These are phyloP conservation scores for Dactylis glomerata DNA, from an alignment of 176 grass and related monocot species.

Conservation along the genomic window DNA sequence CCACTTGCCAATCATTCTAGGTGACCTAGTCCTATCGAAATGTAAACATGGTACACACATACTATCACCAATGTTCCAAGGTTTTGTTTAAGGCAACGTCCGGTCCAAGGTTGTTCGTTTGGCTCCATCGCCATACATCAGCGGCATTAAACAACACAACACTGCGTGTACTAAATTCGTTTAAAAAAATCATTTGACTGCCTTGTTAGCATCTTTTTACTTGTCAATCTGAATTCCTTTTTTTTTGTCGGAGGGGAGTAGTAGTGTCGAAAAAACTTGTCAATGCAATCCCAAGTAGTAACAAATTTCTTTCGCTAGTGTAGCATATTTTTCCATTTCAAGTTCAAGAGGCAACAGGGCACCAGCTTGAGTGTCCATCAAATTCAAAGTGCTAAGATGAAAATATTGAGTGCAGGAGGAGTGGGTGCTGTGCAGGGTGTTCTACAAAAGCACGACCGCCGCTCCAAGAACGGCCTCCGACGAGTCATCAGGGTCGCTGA, in stretches of 20 bases:
- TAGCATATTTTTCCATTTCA: not conserved
- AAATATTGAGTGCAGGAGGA: constrained; percentile 39
- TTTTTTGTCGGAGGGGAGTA: not conserved
- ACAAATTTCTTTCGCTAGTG: not conserved
- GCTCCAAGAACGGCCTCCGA: not conserved
- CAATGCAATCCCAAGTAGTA: not conserved
- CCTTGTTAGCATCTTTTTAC: not conserved
- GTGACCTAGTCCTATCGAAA: constrained; percentile 12
- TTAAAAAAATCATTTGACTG: constrained; percentile 16
- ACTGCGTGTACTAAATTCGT: not conserved
- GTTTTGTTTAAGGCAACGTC: not conserved
- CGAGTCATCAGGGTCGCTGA: not conserved
- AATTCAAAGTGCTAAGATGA: not conserved
- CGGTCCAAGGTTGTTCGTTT: constrained; percentile 8
- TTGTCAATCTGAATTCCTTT: not conserved
- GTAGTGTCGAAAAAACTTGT: not conserved
- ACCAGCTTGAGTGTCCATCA: not conserved
- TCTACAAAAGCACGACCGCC: constrained; percentile 36
- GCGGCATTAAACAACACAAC: not conserved
- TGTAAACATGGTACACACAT: constrained; percentile 4
- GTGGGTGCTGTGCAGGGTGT: constrained; percentile 71
- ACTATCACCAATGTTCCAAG: constrained; percentile 23
- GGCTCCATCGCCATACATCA: constrained; percentile 24
- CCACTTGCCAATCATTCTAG: constrained; percentile 27
- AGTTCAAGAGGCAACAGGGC: not conserved